Base-by-base conservation (phyloP, 2,329 filamentous ascomycete species). In the Gnomoniopsis smithogilvyi region DNA sequence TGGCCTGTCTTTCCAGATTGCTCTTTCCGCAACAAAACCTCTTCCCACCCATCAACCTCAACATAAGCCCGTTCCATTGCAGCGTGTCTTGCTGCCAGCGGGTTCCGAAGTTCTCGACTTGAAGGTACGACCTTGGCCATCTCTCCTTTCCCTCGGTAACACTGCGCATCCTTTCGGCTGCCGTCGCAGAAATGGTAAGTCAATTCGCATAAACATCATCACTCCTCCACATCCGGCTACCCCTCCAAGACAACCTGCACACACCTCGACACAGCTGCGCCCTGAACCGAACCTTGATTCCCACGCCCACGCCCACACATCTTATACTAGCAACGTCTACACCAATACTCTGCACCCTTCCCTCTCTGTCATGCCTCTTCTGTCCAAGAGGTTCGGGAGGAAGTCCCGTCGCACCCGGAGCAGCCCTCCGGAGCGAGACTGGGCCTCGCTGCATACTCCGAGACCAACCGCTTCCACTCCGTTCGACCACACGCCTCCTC, bases 401-500 rank as follows among this genome's bases (percentile, higher is more conserved):
- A 54, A 49, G 50, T 60, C 57, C 53, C 57, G 60, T 43, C 53
- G 60, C 22, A 54, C 60, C 19, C 60, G 57, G 46, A 60, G 60
- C 54, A 62, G 41, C 21, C 57, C 50, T 26, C 53, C 60, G 15
- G 57, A 51, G 17, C 50, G 34, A 47, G 30, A 51, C 46, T 62
- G 52, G 57, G 45, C 51, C 19, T 41, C 57, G n/a, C 45, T 49
- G 17, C 36, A 48, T 36, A 45, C 57, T 21, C 45, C 60, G 8
- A 57, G 57, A 19, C 47, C 60, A 22, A 41, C 56, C 56, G 34
- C 56, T 19, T 54, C 56, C 12, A 53, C 49, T 15, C 48, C 57
- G 7, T 84, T 73, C 65, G 79, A 76, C 43, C 58, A 52, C 64
- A 66, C 60, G 22, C 56, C 58, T 55, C 41, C 52, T 30, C 30